Evolutionary conservation across 768 basidiomycete genomes (phyloP).

Genomic region (Lentinula sp.): DNA sequence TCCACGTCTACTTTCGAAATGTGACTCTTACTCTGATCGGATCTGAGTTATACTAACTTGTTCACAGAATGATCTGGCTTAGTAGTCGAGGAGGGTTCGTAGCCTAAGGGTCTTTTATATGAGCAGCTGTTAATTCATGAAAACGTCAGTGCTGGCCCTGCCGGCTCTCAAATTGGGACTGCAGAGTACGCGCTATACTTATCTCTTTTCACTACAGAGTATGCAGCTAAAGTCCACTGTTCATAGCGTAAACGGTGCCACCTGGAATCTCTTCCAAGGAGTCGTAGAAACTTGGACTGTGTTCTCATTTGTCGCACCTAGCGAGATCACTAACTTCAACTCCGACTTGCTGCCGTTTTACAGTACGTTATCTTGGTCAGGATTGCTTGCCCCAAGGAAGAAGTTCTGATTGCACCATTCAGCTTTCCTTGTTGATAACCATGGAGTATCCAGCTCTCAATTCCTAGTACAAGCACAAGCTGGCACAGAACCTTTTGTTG

Average conservation of each 20-base stretch:
- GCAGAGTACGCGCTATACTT: constrained; percentile 15
- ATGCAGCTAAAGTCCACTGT: not conserved
- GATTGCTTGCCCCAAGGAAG: not conserved
- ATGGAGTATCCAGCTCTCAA: constrained; percentile 24
- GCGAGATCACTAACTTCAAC: constrained; percentile 27
- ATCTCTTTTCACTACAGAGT: not conserved
- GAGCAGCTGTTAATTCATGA: not conserved
- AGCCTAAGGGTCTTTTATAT: not conserved
- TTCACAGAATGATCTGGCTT: constrained; percentile 26
- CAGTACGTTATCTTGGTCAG: constrained; percentile 12
- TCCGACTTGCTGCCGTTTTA: constrained; percentile 27
- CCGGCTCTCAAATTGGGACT: constrained; percentile 24
- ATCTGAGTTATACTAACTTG: not conserved
- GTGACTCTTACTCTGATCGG: constrained; percentile 12
- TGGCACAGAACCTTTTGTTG: constrained; percentile 28
- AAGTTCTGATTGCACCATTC: not conserved
- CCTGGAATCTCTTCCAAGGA: constrained; percentile 26
- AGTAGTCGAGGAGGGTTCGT: constrained; percentile 22
- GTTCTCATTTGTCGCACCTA: constrained; percentile 28
- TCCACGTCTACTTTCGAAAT: constrained; percentile 24
- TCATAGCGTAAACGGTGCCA: constrained; percentile 19
- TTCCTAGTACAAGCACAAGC: constrained; percentile 29
- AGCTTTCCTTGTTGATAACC: constrained; percentile 23
- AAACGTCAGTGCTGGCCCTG: constrained; percentile 21
- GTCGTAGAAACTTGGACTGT: constrained; percentile 25